These are phyloP conservation scores for Colletotrichum paranaense DNA, from an alignment of 2,329 filamentous ascomycete species.

Conservation along the genomic window DNA sequence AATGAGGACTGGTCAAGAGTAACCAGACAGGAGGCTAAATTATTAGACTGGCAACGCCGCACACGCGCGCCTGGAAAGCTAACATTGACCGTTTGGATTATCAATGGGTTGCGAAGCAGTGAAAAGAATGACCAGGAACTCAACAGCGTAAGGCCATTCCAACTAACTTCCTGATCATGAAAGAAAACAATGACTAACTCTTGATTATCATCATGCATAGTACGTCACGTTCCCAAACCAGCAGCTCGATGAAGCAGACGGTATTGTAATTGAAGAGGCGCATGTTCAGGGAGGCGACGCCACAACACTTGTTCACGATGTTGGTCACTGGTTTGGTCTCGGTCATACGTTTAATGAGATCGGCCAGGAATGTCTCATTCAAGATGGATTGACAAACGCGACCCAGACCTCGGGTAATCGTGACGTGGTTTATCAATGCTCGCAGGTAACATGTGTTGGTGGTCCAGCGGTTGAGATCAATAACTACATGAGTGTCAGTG, in stretches of 20 bases:
- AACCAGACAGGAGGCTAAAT: slow-evolving; percentile 8
- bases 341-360: slow-evolving; percentile 32
- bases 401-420: slow-evolving; percentile 36
- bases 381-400: slow-evolving; percentile 37
- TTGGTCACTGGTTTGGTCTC: slow-evolving; percentile 37
- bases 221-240: slow-evolving; percentile 32
- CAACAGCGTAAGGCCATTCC: slow-evolving; percentile 20
- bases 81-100: slow-evolving; percentile 24
- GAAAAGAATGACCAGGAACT: slow-evolving; percentile 2
- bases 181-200: neutral
- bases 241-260: slow-evolving; percentile 17
- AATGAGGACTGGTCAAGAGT: slow-evolving; percentile 22
- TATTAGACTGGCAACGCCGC: slow-evolving; percentile 21
- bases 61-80: slow-evolving; percentile 17
- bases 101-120: neutral
- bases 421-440: slow-evolving; percentile 33
- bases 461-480: slow-evolving; percentile 29
- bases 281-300: slow-evolving; percentile 30
- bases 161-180: too few species aligned
- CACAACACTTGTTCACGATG: slow-evolving; percentile 44
- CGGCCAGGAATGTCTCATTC: slow-evolving; percentile 31
- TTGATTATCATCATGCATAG: neutral
- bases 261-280: slow-evolving; percentile 25
- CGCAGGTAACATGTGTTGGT: slow-evolving; percentile 31
- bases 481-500: slow-evolving; percentile 40